phyloP scores from a whole-genome alignment of 306 rosid genomes.

The Phaseolus lunatus region DNA sequence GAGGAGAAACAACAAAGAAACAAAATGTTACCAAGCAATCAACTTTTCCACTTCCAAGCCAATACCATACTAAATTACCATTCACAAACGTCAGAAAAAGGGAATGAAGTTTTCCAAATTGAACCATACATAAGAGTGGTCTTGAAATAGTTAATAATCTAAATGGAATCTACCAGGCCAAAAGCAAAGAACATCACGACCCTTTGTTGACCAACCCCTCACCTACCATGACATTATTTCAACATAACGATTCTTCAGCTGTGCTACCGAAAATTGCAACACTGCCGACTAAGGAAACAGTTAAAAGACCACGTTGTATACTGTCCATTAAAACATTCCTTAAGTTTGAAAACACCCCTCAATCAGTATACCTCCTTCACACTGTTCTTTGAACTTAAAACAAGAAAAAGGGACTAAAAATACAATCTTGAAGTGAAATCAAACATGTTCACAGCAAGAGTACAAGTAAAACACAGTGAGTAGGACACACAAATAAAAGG shows the following conservation, averaged over 20 bases:
- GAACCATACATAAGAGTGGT: background rate
- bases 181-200: background rate
- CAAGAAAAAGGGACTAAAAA: background rate
- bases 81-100: slow-evolving; percentile 4
- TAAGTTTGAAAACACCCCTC: slow-evolving; percentile 4
- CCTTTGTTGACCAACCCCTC: slow-evolving; percentile 20
- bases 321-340: background rate
- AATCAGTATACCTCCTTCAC: background rate
- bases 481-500: background rate
- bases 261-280: slow-evolving; percentile 13
- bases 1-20: slow-evolving; percentile 23
- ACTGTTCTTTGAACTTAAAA: background rate
- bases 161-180: background rate
- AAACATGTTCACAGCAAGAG: background rate
- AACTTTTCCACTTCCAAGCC: slow-evolving; percentile 21
- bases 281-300: background rate
- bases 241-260: slow-evolving; percentile 20
- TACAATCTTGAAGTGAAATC: slow-evolving; percentile 19
- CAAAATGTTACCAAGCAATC: slow-evolving; percentile 34
- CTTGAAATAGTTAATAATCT: background rate
- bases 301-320: background rate
- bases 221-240: background rate
- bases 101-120: slow-evolving; percentile 22
- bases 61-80: background rate
- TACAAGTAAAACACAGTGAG: background rate